Evolutionary conservation across 371 early-diverging fungal genomes (phyloP).

Genomic region (Actinomucor elegans): DNA sequence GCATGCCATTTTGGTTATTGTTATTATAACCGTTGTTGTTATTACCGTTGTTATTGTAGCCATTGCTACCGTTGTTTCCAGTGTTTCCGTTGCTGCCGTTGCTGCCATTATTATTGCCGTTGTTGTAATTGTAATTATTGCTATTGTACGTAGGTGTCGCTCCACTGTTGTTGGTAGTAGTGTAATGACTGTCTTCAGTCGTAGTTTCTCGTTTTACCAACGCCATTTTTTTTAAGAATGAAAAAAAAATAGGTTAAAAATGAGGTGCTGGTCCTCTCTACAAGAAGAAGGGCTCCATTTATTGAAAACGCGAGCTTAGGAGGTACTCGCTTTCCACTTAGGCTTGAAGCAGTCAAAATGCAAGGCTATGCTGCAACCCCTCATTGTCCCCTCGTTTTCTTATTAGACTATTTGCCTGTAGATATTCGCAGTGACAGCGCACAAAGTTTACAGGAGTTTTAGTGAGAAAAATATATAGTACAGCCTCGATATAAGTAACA

Average conservation of each 20-base stretch:
- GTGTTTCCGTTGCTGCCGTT: slow-evolving; percentile 9
- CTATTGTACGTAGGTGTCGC: slow-evolving; percentile 6
- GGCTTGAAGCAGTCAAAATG: slow-evolving; percentile 1
- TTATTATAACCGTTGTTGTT: background rate
- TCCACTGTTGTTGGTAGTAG: slow-evolving; percentile 3
- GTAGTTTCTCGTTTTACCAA: slow-evolving; percentile 6
- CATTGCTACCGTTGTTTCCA: background rate
- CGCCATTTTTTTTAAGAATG: background rate
- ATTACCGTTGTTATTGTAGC: slow-evolving; percentile 4
- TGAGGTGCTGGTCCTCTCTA: background rate
- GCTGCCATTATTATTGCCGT: slow-evolving; percentile 1
- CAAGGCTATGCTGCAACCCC: slow-evolving; percentile 10
- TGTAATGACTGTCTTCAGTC: background rate
- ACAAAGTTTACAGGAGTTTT: no score
- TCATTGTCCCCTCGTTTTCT: background rate
- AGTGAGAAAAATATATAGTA: background rate
- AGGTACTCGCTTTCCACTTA: background rate
- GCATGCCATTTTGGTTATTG: background rate
- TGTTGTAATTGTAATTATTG: slow-evolving; percentile 8
- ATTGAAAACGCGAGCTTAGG: background rate
- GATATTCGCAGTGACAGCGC: no score
- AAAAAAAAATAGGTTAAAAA: background rate
- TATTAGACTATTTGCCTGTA: background rate
- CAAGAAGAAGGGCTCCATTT: background rate
- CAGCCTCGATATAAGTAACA: background rate